Evolutionary conservation across 768 basidiomycete genomes (phyloP).

Genomic region (Russula vinacea): DNA sequence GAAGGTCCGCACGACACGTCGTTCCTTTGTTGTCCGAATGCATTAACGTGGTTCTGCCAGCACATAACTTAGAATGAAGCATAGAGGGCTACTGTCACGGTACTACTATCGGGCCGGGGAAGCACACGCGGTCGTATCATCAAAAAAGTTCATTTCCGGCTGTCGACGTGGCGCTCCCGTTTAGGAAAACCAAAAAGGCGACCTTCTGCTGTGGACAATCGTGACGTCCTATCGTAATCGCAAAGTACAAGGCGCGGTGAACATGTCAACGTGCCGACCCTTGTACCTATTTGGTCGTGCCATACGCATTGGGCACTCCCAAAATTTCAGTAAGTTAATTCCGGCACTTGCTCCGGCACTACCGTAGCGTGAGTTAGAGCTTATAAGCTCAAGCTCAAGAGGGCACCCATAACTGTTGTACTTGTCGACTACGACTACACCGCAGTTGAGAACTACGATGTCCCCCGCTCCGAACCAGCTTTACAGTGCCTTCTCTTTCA

Average conservation of each 20-base stretch:
- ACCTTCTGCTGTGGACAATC: not conserved
- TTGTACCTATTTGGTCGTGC: not conserved
- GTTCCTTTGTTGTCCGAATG: too few species aligned
- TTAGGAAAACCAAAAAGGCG: not conserved
- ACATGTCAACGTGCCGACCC: not conserved
- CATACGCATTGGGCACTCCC: too few species aligned
- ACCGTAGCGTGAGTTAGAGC: too few species aligned
- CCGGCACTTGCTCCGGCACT: too few species aligned
- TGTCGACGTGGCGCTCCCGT: not conserved
- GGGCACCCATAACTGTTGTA: not conserved
- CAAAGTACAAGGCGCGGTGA: not conserved
- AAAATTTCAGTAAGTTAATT: too few species aligned
- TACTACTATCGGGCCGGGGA: too few species aligned
- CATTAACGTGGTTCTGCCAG: too few species aligned
- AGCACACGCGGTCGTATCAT: too few species aligned
- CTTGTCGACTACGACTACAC: not conserved
- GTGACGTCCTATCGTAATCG: too few species aligned
- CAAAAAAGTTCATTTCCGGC: not conserved
- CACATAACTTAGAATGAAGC: too few species aligned
- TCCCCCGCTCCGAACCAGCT: slow-evolving; percentile 26
- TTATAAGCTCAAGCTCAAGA: not conserved
- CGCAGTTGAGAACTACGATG: not conserved
- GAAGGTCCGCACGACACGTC: too few species aligned
- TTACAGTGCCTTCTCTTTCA: slow-evolving; percentile 42
- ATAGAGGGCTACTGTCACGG: too few species aligned